phyloP scores from a whole-genome alignment of 2,329 filamentous ascomycete species.

The Ophidiomyces ophidiicola region DNA sequence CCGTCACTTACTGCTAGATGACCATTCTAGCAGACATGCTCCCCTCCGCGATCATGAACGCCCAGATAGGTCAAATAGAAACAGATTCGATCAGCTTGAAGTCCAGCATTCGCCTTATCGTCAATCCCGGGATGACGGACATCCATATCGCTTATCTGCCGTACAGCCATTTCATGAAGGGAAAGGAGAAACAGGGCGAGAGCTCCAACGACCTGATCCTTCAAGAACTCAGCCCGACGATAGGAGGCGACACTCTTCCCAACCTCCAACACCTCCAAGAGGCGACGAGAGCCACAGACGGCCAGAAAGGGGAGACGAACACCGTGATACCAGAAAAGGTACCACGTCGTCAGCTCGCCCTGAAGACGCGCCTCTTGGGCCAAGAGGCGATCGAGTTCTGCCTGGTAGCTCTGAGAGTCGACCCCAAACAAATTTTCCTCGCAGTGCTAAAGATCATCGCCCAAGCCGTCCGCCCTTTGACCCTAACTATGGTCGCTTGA shows the following conservation, averaged over 20 bases:
- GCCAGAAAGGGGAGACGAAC: conserved; percentile 23
- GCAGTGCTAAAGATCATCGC: conserved; percentile 21
- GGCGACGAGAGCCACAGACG: conserved; percentile 15
- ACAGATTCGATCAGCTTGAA: conserved; percentile 21
- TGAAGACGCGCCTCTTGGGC: conserved; percentile 43
- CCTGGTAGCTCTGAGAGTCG: conserved; percentile 25
- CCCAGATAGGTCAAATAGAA: conserved; percentile 26
- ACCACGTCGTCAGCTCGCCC: conserved; percentile 22
- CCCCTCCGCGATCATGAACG: conserved; percentile 28
- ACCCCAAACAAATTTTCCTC: conserved; percentile 20
- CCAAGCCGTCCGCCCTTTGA: conserved; percentile 27
- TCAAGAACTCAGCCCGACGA: conserved; percentile 14
- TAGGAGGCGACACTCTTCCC: conserved; percentile 16
- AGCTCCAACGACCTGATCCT: conserved; percentile 10
- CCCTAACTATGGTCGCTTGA: conserved; percentile 37
- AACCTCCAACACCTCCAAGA: conserved; percentile 16
- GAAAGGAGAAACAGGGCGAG: conserved; percentile 8
- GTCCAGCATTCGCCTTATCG: conserved; percentile 18
- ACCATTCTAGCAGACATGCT: conserved; percentile 28
- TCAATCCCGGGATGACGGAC: conserved; percentile 10
- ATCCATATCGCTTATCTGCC: conserved; percentile 2
- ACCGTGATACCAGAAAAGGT: conserved; percentile 27
- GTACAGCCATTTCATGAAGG: conserved; percentile 5
- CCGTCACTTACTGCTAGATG: conserved; percentile 26
- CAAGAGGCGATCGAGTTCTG: conserved; percentile 28